A percentile compares a stretch with the other conserved stretches of the same genome.
These are phyloP conservation scores for Leccinum subgranulosum DNA, from an alignment of 768 basidiomycete genomes.

Conservation along the genomic window DNA sequence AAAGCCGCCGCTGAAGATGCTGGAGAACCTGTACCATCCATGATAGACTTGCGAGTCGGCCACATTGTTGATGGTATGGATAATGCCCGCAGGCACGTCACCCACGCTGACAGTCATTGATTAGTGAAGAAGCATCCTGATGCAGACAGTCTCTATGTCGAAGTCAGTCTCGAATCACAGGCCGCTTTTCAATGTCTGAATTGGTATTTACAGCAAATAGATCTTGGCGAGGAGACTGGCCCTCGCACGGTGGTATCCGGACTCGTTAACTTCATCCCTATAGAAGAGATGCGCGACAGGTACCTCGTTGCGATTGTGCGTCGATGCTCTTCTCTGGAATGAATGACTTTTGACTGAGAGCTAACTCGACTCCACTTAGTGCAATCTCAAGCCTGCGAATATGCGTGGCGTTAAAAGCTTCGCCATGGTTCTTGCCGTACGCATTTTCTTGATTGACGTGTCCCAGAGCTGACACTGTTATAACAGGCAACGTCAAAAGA, in stretches of 20 bases:
- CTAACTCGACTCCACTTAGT: slow-evolving; percentile 39
- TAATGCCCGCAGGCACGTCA: slow-evolving; percentile 21
- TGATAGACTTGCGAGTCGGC: slow-evolving; percentile 96
- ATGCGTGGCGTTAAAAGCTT: slow-evolving; percentile 99
- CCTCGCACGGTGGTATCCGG: slow-evolving; percentile 97
- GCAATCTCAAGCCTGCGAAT: slow-evolving; percentile 91
- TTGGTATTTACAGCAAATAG: slow-evolving; percentile 70
- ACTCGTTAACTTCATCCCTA: slow-evolving; percentile 92
- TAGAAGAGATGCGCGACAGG: slow-evolving; percentile 87
- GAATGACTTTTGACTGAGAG: neutral
- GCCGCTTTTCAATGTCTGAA: neutral
- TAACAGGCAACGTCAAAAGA: slow-evolving; percentile 84
- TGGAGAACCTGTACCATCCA: slow-evolving; percentile 86
- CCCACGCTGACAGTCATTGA: slow-evolving; percentile 5
- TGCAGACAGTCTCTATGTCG: slow-evolving; percentile 95
- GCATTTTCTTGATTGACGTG: slow-evolving; percentile 19
- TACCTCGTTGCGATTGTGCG: slow-evolving; percentile 80
- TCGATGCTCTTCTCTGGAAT: neutral
- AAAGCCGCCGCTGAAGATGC: slow-evolving; percentile 53
- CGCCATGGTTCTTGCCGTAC: slow-evolving; percentile 94
- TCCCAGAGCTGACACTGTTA: neutral
- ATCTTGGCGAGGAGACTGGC: slow-evolving; percentile 91
- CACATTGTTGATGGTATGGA: slow-evolving; percentile 88
- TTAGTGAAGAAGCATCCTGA: slow-evolving; percentile 95
- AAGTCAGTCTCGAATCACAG: slow-evolving; percentile 44